Evolutionary conservation across 768 basidiomycete species (phyloP), one percentile per base, ranked within the genome.

Genomic region (Boletellus sp.): DNA sequence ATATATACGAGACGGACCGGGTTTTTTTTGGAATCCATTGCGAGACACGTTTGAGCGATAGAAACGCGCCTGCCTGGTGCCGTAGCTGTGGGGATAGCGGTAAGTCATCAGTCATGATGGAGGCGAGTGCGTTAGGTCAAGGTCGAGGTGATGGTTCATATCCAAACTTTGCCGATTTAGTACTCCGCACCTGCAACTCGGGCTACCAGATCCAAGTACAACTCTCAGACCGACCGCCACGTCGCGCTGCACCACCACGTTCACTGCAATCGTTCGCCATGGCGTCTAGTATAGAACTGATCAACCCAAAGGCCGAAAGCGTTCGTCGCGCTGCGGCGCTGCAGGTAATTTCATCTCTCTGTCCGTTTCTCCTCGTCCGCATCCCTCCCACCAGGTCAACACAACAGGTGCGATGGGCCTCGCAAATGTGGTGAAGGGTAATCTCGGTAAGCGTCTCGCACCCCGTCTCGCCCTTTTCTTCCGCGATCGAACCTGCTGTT

Each of bases 291-390:
- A 87, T 96, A 69, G 92, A 96, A 74, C 87, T 94, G 61, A 90
- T 97, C 71, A 97, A 97, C 64, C 94, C 94, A 35, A 91, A 94
- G 70, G 94, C 94, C 35, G 94, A 96, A 78, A 92, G 89, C 67
- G 84, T 97, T 35, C 75, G 90, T 59, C 78, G 94, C 58, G 86
- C 90, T 19, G 90, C 90, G 49, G 94, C 94, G 40, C 79, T 96
- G 42, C 93, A 94, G 85, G 94, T 90, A 67, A 54, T 56, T 55
- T 55, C 55, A 60, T 51, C 48, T 50, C 40, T 22, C 51, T 45
- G 37, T 50, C 40, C 51, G 52, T 57, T 37, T 47, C 55, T 53
- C 60, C 48, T 59, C 51, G 45, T 51, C 52, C 54, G 40, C 58
- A 60, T 60, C 50, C 48, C 42, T 54, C 54, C 58, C 56, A 60